phyloP scores from a whole-genome alignment of 192 early-diverging fungal genomes.

The Entrophospora sp. region DNA sequence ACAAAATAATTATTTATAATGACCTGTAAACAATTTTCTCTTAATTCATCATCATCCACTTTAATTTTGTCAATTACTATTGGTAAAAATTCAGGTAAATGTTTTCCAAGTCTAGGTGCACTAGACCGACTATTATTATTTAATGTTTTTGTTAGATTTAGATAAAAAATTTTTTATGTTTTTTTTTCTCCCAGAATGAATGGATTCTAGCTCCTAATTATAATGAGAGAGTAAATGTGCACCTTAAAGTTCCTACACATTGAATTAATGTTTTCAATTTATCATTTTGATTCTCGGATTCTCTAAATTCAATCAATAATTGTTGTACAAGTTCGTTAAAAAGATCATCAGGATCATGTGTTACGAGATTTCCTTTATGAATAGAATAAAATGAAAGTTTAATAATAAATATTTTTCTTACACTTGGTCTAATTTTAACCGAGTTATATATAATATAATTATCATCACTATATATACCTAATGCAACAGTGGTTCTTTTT shows the following conservation, averaged over 20 bases:
- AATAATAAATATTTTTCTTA: background rate
- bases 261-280: slow-evolving; percentile 67
- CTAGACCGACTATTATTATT: slow-evolving; percentile 65
- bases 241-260: slow-evolving; percentile 66
- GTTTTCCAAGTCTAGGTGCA: slow-evolving; percentile 54
- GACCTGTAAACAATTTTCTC: slow-evolving; percentile 69
- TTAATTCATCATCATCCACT: slow-evolving; percentile 68
- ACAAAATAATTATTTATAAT: too few species aligned
- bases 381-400: background rate
- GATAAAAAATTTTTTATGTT: too few species aligned
- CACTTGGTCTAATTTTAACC: background rate
- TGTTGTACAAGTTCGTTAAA: slow-evolving; percentile 58
- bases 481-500: slow-evolving; percentile 63
- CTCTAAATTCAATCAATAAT: slow-evolving; percentile 44
- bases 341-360: slow-evolving; percentile 54
- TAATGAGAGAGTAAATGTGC: too few species aligned
- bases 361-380: slow-evolving; percentile 45
- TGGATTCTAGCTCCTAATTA: too few species aligned
- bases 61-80: slow-evolving; percentile 49
- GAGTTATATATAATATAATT: too few species aligned
- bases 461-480: too few species aligned
- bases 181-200: too few species aligned
- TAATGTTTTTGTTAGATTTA: too few species aligned
- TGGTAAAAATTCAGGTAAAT: slow-evolving; percentile 53
- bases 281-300: slow-evolving; percentile 45